Conservation (phyloP, 768 basidiomycete genomes). For the Mycena vitilis region DNA sequence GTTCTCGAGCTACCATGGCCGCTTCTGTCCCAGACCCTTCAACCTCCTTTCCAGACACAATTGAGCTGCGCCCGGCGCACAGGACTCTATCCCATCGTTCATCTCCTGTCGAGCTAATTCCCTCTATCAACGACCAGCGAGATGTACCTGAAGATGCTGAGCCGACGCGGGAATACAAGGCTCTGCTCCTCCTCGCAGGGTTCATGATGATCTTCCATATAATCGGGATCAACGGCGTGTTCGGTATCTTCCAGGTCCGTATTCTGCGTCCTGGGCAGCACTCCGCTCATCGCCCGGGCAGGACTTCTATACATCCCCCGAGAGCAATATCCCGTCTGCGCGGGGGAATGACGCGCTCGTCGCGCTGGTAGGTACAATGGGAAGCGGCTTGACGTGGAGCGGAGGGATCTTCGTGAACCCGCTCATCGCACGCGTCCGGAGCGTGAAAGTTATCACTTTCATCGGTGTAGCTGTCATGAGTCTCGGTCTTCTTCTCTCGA, state of each 20-base stretch:
- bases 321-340: constrained; percentile 49
- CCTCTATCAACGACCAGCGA: too few species aligned
- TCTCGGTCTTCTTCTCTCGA: constrained; percentile 53
- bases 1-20: too few species aligned
- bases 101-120: too few species aligned
- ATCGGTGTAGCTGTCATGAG: constrained; percentile 54
- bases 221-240: constrained; percentile 56
- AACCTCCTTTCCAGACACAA: too few species aligned
- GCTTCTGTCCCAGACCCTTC: too few species aligned
- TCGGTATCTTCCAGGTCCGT: constrained; percentile 57
- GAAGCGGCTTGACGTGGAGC: constrained; percentile 58
- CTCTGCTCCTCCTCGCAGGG: constrained; percentile 50
- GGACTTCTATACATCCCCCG: constrained; percentile 57
- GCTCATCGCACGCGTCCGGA: constrained; percentile 47
- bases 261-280: background rate
- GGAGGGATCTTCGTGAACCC: constrained; percentile 58
- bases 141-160: background rate
- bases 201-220: constrained; percentile 60
- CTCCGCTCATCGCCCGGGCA: constrained; percentile 24
- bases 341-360: constrained; percentile 53
- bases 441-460: constrained; percentile 50
- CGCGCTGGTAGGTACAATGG: constrained; percentile 56
- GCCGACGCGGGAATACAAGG: constrained; percentile 44
- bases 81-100: too few species aligned
- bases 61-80: too few species aligned